These are phyloP conservation scores for Ceratocystis cacaofunesta DNA, from an alignment of 2,329 filamentous ascomycete genomes.

Conservation along the genomic window DNA sequence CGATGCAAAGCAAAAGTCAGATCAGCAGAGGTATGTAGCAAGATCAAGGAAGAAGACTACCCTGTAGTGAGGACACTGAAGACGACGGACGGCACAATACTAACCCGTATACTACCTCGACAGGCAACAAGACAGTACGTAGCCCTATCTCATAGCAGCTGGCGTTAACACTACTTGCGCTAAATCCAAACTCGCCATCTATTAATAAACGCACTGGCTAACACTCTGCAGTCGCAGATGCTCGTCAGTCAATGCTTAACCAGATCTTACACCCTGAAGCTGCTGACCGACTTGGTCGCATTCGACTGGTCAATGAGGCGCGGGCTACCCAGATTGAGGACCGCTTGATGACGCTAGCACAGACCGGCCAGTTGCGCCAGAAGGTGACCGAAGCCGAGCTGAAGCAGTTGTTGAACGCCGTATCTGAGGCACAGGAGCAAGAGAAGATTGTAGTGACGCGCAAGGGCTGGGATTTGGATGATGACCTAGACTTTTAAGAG, in stretches of 20 bases:
- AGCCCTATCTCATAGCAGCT: not conserved
- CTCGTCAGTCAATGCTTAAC: conserved; percentile 60
- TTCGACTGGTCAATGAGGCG: conserved; percentile 86
- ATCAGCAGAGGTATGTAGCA: conserved; percentile 26
- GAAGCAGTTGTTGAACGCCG: conserved; percentile 75
- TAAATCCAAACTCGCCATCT: not conserved
- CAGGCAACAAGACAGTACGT: conserved; percentile 23
- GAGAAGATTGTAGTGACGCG: conserved; percentile 78
- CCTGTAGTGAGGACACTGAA: conserved; percentile 18
- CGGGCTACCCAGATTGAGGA: conserved; percentile 86
- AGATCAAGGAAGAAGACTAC: not conserved
- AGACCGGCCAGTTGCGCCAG: conserved; percentile 67
- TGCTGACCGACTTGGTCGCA: conserved; percentile 81
- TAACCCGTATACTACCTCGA: not conserved
- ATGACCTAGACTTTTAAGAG: conserved; percentile 49
- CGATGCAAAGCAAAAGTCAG: conserved; percentile 43
- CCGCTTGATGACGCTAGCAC: conserved; percentile 78
- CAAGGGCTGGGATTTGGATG: conserved; percentile 74
- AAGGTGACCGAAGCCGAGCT: conserved; percentile 89
- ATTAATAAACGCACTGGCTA: not conserved
- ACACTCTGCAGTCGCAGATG: conserved; percentile 36
- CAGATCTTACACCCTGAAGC: conserved; percentile 94
- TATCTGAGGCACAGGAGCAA: conserved; percentile 64
- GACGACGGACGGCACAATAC: not conserved
- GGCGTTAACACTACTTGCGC: not conserved